Conservation (phyloP, 208 protist species). For the Trypanosoma grayi region DNA sequence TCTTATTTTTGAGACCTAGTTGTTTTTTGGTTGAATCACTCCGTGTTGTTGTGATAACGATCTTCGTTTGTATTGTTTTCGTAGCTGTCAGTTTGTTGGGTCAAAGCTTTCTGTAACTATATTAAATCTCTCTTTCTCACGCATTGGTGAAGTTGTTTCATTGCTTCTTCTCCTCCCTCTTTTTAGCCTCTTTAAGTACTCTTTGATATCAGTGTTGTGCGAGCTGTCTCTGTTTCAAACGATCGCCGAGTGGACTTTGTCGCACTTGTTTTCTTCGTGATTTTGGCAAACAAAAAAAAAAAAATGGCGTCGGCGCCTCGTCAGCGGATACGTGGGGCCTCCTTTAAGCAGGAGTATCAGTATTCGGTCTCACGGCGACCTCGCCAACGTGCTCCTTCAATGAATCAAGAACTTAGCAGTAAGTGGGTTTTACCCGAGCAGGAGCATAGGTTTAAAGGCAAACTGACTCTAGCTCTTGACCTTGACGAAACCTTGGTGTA, state of each 20-base stretch:
- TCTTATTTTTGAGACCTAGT: too few relatives aligned
- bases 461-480: conserved; percentile 87
- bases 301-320: conserved; percentile 24
- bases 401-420: conserved; percentile 78
- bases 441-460: conserved; percentile 67
- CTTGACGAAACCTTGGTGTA: conserved; percentile 91
- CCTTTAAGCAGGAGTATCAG: conserved; percentile 94
- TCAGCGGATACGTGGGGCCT: conserved; percentile 87
- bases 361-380: conserved; percentile 49
- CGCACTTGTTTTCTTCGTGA: background rate
- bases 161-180: conserved; percentile 8
- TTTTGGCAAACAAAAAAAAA: conserved; percentile 4
- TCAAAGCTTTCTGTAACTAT: too few relatives aligned
- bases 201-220: too few relatives aligned
- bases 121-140: too few relatives aligned
- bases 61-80: too few relatives aligned
- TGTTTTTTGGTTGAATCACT: too few relatives aligned
- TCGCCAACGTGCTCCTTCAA: conserved; percentile 86
- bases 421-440: conserved; percentile 80
- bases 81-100: too few relatives aligned
- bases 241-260: background rate
- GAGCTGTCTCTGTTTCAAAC: background rate
- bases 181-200: conserved; percentile 1
- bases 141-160: too few relatives aligned
- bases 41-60: too few relatives aligned